These are phyloP conservation scores for Lolium perenne DNA, from an alignment of 176 grass and related monocot species.

Conservation along the genomic window DNA sequence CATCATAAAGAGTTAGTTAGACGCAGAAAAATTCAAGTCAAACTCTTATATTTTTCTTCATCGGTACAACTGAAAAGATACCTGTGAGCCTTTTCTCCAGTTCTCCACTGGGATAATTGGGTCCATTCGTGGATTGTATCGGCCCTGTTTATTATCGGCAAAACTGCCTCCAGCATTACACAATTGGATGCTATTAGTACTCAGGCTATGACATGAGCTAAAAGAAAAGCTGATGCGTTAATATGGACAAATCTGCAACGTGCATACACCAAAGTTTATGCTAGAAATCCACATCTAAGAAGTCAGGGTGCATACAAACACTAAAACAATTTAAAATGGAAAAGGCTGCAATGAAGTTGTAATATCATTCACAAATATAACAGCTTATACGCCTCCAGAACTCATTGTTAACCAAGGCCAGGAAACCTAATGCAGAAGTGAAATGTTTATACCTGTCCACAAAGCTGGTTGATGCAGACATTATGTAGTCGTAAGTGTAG, in stretches of 20 bases:
- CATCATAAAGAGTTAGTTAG: constrained; percentile 20
- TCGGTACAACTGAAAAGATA: constrained; percentile 34
- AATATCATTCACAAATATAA: constrained; percentile 20
- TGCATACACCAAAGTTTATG: constrained; percentile 6
- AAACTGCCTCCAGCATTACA: constrained; percentile 84
- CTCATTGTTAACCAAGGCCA: constrained; percentile 33
- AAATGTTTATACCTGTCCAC: constrained; percentile 83
- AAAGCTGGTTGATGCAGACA: constrained; percentile 94
- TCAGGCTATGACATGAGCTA: constrained; percentile 16
- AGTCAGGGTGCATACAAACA: constrained; percentile 16
- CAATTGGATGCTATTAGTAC: constrained; percentile 35
- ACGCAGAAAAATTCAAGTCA: not conserved
- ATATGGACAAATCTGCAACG: constrained; percentile 29
- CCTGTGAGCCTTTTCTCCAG: constrained; percentile 99
- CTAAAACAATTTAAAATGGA: constrained; percentile 5
- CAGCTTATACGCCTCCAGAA: not conserved
- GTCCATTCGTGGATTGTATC: constrained; percentile 99
- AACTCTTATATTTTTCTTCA: not conserved
- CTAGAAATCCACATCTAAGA: constrained; percentile 5
- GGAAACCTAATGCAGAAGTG: constrained; percentile 16
- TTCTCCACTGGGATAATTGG: constrained; percentile 79
- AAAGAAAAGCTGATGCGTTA: constrained; percentile 29
- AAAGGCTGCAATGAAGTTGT: constrained; percentile 8
- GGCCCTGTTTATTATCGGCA: constrained; percentile 89
- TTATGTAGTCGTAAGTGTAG: constrained; percentile 95